Conservation (phyloP, 2,329 filamentous ascomycete species). For the Phialophora verrucosa region DNA sequence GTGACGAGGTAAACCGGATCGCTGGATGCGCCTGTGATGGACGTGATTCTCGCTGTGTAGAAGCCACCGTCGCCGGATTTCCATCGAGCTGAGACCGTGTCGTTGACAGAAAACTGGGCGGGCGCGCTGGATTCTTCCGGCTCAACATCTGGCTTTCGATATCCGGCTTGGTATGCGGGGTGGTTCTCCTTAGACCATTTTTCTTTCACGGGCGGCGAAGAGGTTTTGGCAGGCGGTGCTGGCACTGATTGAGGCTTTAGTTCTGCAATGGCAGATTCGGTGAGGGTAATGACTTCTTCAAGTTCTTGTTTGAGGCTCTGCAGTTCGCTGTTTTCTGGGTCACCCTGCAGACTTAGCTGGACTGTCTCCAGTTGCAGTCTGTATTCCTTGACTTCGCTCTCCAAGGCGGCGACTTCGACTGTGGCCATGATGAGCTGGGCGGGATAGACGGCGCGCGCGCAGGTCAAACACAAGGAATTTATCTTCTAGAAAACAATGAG, state of each 20-base stretch:
- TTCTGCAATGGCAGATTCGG: conserved; percentile 81
- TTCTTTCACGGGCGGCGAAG: conserved; percentile 63
- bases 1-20: conserved; percentile 93
- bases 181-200: conserved; percentile 84
- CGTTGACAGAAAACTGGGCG: conserved; percentile 79
- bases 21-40: conserved; percentile 88
- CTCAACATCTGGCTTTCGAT: conserved; percentile 59
- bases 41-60: conserved; percentile 91
- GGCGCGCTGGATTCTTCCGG: conserved; percentile 48
- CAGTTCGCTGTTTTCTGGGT: conserved; percentile 80
- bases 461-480: background rate
- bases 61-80: conserved; percentile 84
- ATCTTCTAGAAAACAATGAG: background rate
- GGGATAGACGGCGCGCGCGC: background rate
- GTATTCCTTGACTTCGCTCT: conserved; percentile 64
- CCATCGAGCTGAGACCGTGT: conserved; percentile 90
- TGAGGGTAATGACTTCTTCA: conserved; percentile 77
- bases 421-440: conserved; percentile 16
- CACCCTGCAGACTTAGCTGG: conserved; percentile 74
- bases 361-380: conserved; percentile 78
- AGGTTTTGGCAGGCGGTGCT: conserved; percentile 48
- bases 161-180: conserved; percentile 72
- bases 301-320: conserved; percentile 79
- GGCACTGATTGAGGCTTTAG: conserved; percentile 65
- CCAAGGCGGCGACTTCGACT: conserved; percentile 49